Conservation (phyloP, 805 yeast species). For the Vanderwaltozyma yarrowii region DNA sequence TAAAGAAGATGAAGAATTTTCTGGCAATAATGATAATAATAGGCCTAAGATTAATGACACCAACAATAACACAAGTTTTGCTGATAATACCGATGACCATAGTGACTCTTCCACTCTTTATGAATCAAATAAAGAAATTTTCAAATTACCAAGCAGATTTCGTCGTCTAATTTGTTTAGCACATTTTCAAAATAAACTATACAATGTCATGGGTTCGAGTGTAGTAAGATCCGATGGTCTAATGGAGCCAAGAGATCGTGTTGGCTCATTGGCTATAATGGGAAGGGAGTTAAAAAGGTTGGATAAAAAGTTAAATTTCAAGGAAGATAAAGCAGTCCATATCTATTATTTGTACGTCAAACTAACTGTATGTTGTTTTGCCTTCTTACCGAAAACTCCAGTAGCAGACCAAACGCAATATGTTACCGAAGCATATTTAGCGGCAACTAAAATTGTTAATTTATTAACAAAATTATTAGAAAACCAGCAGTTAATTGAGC, state of each 20-base stretch:
- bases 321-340: slow-evolving; percentile 57
- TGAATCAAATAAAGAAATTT: slow-evolving; percentile 1
- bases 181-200: slow-evolving; percentile 74
- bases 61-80: no score
- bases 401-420: slow-evolving; percentile 77
- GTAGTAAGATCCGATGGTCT: slow-evolving; percentile 83
- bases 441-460: slow-evolving; percentile 76
- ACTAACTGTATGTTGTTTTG: slow-evolving; percentile 76
- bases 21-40: background rate
- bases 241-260: slow-evolving; percentile 72
- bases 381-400: slow-evolving; percentile 84
- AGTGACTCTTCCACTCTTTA: no score
- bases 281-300: slow-evolving; percentile 70
- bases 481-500: slow-evolving; percentile 60
- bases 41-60: background rate
- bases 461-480: slow-evolving; percentile 63
- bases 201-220: slow-evolving; percentile 78
- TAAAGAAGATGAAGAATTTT: slow-evolving; percentile 7
- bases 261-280: slow-evolving; percentile 65
- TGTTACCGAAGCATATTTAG: slow-evolving; percentile 67
- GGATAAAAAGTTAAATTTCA: slow-evolving; percentile 54
- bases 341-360: slow-evolving; percentile 70
- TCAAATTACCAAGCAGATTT: slow-evolving; percentile 52
- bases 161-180: slow-evolving; percentile 64
- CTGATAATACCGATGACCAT: background rate